A percentile compares a stretch with the other conserved stretches of the same genome.
Evolutionary conservation across 108 stramenopile genomes (phyloP).

Genomic region (Skeletonema grethae): DNA sequence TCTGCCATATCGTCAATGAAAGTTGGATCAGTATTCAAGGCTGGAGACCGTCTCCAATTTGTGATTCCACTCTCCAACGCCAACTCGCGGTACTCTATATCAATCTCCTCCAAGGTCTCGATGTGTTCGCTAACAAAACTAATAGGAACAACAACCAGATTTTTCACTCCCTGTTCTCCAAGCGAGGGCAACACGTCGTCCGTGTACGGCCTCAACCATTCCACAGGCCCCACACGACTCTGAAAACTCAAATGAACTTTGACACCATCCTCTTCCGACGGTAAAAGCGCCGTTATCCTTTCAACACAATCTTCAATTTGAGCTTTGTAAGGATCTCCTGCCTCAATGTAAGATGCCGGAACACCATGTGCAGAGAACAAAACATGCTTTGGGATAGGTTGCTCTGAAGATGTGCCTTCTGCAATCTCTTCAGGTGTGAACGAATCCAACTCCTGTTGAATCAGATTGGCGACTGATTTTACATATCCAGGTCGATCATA

Average conservation of each 20-base stretch:
- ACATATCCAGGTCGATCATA: constrained; percentile 96
- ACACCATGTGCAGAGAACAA: constrained; percentile 98
- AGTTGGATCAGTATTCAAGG: constrained; percentile 90
- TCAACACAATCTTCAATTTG: constrained; percentile 91
- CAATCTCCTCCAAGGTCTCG: constrained; percentile 99
- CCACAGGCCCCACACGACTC: constrained; percentile 96
- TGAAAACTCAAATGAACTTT: constrained; percentile 91
- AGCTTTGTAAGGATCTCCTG: constrained; percentile 96
- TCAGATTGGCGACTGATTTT: constrained; percentile 79
- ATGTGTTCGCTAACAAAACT: constrained; percentile 99
- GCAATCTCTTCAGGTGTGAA: constrained; percentile 81
- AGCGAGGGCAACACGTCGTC: constrained; percentile 92
- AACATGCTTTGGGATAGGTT: constrained; percentile 67
- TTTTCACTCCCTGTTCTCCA: constrained; percentile 88
- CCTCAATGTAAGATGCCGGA: constrained; percentile 93
- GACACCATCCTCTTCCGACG: constrained; percentile 64
- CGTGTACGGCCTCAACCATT: constrained; percentile 99
- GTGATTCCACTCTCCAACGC: constrained; percentile 93
- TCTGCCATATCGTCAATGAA: constrained; percentile 97
- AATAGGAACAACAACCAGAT: constrained; percentile 97
- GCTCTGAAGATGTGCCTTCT: constrained; percentile 49
- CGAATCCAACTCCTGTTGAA: constrained; percentile 79
- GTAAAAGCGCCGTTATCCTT: constrained; percentile 58
- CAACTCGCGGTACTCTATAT: constrained; percentile 98
- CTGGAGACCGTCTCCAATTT: constrained; percentile 93